Conservation (phyloP, 2,329 filamentous ascomycete genomes). For the Hypoxylon sp. region DNA sequence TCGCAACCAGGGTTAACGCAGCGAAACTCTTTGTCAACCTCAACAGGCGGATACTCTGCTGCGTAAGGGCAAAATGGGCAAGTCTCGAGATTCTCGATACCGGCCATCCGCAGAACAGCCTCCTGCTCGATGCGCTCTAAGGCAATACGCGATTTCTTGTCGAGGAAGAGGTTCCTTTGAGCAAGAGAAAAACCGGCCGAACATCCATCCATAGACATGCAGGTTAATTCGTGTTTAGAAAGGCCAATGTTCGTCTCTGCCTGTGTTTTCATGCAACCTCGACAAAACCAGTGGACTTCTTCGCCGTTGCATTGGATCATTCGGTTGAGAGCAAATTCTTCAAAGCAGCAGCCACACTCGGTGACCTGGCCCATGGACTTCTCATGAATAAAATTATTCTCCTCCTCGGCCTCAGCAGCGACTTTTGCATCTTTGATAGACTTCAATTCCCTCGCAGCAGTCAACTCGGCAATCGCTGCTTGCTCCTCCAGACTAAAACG, state of each 20-base stretch:
- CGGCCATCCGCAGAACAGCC: slow-evolving; percentile 76
- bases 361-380: slow-evolving; percentile 66
- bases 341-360: slow-evolving; percentile 83
- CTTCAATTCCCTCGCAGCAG: slow-evolving; percentile 55
- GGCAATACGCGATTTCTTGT: slow-evolving; percentile 70
- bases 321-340: slow-evolving; percentile 74
- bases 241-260: slow-evolving; percentile 79
- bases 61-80: slow-evolving; percentile 90
- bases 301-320: slow-evolving; percentile 77
- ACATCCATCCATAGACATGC: slow-evolving; percentile 80
- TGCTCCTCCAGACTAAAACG: slow-evolving; percentile 37
- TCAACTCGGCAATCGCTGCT: slow-evolving; percentile 59
- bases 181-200: slow-evolving; percentile 69
- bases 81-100: slow-evolving; percentile 78
- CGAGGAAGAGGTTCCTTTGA: slow-evolving; percentile 71
- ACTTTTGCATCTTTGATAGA: slow-evolving; percentile 49
- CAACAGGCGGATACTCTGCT: slow-evolving; percentile 77
- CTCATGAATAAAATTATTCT: slow-evolving; percentile 60
- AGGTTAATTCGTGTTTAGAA: slow-evolving; percentile 76
- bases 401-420: slow-evolving; percentile 51
- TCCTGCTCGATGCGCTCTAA: slow-evolving; percentile 81
- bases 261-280: slow-evolving; percentile 73
- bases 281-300: slow-evolving; percentile 77
- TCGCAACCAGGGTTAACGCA: slow-evolving; percentile 78
- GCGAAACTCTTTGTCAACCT: slow-evolving; percentile 79